Conservation (phyloP, 2,329 filamentous ascomycete species). For the Pyricularia pennisetigena region DNA sequence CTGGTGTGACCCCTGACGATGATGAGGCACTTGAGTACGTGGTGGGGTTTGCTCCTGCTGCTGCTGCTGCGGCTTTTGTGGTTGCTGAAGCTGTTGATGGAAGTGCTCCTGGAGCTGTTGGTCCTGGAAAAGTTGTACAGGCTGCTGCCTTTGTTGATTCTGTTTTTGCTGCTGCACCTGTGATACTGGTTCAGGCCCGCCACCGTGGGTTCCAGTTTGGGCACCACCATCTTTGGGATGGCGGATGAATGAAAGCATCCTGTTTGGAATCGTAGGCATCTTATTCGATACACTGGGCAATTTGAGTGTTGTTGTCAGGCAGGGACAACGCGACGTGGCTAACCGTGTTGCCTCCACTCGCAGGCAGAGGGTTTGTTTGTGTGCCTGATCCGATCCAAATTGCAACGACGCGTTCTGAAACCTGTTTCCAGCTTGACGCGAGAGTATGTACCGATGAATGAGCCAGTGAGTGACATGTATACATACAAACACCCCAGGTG, state of each 20-base stretch:
- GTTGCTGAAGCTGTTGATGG: not conserved
- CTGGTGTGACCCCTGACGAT: slow-evolving; percentile 18
- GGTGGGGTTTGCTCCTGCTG: slow-evolving; percentile 6
- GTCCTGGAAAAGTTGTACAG: slow-evolving; percentile 8
- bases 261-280: slow-evolving; percentile 10
- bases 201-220: slow-evolving; percentile 1
- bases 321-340: slow-evolving; percentile 8
- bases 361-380: not conserved
- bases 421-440: not conserved
- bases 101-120: slow-evolving; percentile 2
- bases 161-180: slow-evolving; percentile 1
- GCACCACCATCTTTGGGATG: slow-evolving; percentile 10
- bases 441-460: not conserved
- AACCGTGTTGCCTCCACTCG: slow-evolving; percentile 6
- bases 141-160: slow-evolving; percentile 7
- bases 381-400: slow-evolving; percentile 8
- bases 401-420: not conserved
- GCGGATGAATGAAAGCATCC: slow-evolving; percentile 11
- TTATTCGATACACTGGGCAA: slow-evolving; percentile 14
- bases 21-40: slow-evolving; percentile 16
- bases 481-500: slow-evolving; percentile 2
- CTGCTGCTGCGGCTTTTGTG: slow-evolving; percentile 6
- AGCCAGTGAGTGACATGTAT: slow-evolving; percentile 3
- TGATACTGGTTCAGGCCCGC: not conserved
- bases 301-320: slow-evolving; percentile 9